Conservation (phyloP, 1,284 basidiomycete genomes). For the Pyrrhoderma noxium region DNA sequence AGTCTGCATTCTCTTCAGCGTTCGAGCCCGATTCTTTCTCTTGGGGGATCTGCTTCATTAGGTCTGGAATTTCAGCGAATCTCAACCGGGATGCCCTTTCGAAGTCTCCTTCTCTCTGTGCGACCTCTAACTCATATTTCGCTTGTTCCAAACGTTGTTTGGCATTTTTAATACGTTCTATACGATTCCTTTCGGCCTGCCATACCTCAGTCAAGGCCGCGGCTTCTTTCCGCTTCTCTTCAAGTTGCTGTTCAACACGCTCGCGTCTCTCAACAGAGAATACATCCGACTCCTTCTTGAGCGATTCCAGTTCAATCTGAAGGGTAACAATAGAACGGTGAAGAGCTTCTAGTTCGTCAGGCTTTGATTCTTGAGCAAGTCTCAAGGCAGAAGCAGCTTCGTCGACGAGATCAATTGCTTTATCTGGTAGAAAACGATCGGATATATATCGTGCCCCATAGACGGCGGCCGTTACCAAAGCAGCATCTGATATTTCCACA, state of each 20-base stretch:
- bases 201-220: constrained; percentile 60
- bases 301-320: constrained; percentile 84
- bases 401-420: constrained; percentile 86
- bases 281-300: constrained; percentile 84
- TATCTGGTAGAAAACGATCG: constrained; percentile 84
- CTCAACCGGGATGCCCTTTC: constrained; percentile 77
- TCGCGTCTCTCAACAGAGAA: constrained; percentile 68
- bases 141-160: constrained; percentile 81
- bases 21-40: constrained; percentile 45
- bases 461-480: constrained; percentile 83
- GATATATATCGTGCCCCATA: constrained; percentile 80
- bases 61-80: constrained; percentile 78
- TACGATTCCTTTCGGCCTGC: constrained; percentile 73
- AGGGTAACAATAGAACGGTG: constrained; percentile 82
- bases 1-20: constrained; percentile 20
- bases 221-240: constrained; percentile 55
- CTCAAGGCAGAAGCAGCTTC: constrained; percentile 86
- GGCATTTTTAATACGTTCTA: constrained; percentile 71
- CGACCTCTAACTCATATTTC: constrained; percentile 81
- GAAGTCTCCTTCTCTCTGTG: constrained; percentile 79
- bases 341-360: constrained; percentile 77
- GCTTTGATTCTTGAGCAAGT: constrained; percentile 87
- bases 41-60: constrained; percentile 68
- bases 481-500: constrained; percentile 82
- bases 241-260: constrained; percentile 61